A percentile compares a stretch with the other conserved stretches of the same genome.
Evolutionary conservation across 2,329 filamentous ascomycete species (phyloP).

Genomic region (Claviceps arundinis): DNA sequence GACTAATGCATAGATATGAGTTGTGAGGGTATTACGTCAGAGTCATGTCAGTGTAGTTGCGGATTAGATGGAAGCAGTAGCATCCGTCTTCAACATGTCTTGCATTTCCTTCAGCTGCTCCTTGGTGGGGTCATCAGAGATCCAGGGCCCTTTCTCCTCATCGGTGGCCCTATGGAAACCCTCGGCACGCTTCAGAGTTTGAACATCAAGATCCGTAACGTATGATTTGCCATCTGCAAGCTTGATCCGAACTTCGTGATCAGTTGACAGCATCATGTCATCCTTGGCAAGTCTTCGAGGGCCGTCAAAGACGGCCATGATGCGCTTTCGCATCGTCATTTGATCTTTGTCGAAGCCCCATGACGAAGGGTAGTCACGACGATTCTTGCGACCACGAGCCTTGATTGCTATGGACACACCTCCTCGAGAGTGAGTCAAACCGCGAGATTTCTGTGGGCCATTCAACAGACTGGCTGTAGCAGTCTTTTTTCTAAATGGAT

Average conservation of each 20-base stretch:
- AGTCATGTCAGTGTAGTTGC: not conserved
- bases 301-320: conserved; percentile 86
- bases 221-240: conserved; percentile 65
- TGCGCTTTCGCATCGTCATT: conserved; percentile 98
- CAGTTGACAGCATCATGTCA: conserved; percentile 95
- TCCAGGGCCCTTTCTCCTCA: conserved; percentile 79
- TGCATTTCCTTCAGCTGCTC: conserved; percentile 49
- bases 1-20: not conserved
- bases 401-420: conserved; percentile 47
- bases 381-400: conserved; percentile 68
- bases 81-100: conserved; percentile 26
- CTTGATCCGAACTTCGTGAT: conserved; percentile 83
- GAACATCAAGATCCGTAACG: conserved; percentile 84
- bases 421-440: conserved; percentile 66
- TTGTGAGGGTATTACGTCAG: too few species aligned
- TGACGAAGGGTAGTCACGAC: conserved; percentile 82
- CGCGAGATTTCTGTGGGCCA: conserved; percentile 53
- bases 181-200: conserved; percentile 78
- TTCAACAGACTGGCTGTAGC: conserved; percentile 32
- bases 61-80: conserved; percentile 6
- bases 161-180: conserved; percentile 68
- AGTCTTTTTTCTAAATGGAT: conserved; percentile 38
- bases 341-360: conserved; percentile 89
- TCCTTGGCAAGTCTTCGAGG: conserved; percentile 84
- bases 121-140: conserved; percentile 56